Evolutionary conservation across 257 asterid species (phyloP).

Genomic region (Ilex asprella): DNA sequence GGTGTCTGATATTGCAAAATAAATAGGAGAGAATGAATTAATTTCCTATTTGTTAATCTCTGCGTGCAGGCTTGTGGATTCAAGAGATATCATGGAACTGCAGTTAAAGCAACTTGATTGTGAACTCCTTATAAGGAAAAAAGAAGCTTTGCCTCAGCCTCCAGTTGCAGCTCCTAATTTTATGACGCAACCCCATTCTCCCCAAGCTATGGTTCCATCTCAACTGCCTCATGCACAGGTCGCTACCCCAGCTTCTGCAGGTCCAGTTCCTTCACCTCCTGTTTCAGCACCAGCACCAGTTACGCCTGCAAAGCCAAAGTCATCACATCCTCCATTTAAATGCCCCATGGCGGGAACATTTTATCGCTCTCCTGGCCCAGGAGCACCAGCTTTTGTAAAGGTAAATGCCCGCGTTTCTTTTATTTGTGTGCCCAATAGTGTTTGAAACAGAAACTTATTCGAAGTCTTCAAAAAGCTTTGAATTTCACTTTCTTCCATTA

Average conservation of each 20-base stretch:
- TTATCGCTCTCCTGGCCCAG: conserved; percentile 60
- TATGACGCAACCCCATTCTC: conserved; percentile 25
- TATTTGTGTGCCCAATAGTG: background rate
- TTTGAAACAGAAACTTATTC: too few relatives aligned
- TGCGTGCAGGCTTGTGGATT: conserved; percentile 47
- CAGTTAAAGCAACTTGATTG: conserved; percentile 48
- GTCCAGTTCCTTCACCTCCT: conserved; percentile 21
- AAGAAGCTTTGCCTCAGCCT: conserved; percentile 46
- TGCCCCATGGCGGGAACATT: conserved; percentile 73
- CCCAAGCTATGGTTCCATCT: conserved; percentile 28
- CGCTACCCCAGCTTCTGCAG: conserved; percentile 25
- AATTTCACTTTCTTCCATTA: too few relatives aligned
- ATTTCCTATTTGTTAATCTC: background rate
- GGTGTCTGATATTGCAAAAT: too few relatives aligned
- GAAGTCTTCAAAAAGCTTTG: too few relatives aligned
- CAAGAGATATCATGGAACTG: conserved; percentile 50
- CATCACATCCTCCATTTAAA: conserved; percentile 56
- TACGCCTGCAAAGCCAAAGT: conserved; percentile 40
- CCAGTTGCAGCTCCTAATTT: conserved; percentile 25
- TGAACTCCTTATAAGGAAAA: conserved; percentile 50
- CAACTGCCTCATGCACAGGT: conserved; percentile 25
- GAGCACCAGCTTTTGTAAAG: conserved; percentile 61
- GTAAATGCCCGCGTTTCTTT: conserved; percentile 15
- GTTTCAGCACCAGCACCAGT: conserved; percentile 21
- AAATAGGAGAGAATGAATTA: background rate